Conservation (phyloP, 116 monocot species). For the Dioscorea cayenensis region DNA sequence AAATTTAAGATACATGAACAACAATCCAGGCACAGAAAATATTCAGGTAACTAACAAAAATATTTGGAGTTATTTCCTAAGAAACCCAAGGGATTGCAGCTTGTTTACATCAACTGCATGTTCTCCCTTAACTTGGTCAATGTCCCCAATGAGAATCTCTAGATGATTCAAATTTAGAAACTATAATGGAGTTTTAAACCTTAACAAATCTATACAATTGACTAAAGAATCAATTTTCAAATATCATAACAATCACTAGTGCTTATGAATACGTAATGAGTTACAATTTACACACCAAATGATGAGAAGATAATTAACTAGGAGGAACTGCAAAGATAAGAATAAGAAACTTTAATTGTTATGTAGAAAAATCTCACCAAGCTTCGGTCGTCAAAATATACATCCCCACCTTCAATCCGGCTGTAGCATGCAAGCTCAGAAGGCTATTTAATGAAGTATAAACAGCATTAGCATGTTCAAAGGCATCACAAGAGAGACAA, state of each 20-base stretch:
- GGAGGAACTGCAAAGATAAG: conserved; percentile 1
- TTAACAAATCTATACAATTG: too few relatives aligned
- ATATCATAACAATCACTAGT: too few relatives aligned
- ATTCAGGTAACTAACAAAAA: too few relatives aligned
- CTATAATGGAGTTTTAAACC: too few relatives aligned
- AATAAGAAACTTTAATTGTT: neutral
- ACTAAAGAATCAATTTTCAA: too few relatives aligned
- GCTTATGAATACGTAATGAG: too few relatives aligned
- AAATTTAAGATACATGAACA: neutral
- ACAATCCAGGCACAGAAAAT: neutral
- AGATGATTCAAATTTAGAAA: too few relatives aligned
- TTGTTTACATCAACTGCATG: too few relatives aligned
- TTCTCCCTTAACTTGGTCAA: too few relatives aligned
- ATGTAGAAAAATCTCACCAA: conserved; percentile 46
- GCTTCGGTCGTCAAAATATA: conserved; percentile 88
- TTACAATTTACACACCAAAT: neutral
- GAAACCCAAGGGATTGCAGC: too few relatives aligned
- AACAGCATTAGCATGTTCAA: neutral
- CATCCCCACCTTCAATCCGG: conserved; percentile 79
- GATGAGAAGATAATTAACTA: neutral
- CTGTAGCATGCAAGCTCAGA: conserved; percentile 95
- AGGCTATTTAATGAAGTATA: conserved; percentile 44
- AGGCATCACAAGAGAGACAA: neutral
- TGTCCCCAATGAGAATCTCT: too few relatives aligned
- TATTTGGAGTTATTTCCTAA: too few relatives aligned